Evolutionary conservation across 164 flowering plant genomes (phyloP).

Genomic region (Nymphaea colorata): DNA sequence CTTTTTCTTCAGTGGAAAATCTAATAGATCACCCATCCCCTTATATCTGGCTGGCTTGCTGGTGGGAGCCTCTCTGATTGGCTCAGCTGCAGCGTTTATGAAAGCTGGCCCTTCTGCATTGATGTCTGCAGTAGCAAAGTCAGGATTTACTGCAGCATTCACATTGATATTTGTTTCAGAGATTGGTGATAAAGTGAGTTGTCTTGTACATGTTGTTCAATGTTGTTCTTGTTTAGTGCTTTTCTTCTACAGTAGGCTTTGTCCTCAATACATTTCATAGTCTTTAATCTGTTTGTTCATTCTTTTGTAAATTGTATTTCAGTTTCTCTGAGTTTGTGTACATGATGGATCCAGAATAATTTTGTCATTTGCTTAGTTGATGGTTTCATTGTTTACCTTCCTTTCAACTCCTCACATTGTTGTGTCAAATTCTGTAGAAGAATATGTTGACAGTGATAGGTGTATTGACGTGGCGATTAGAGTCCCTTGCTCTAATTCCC

Average conservation of each 20-base stretch:
- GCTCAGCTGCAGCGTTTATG: conserved; percentile 46
- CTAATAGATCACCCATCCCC: conserved; percentile 40
- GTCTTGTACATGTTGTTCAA: not conserved
- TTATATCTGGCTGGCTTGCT: conserved; percentile 56
- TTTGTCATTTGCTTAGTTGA: too few relatives aligned
- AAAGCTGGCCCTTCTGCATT: conserved; percentile 68
- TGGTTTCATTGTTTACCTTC: too few relatives aligned
- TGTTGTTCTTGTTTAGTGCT: not conserved
- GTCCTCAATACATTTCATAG: too few relatives aligned
- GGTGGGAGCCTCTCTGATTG: conserved; percentile 52
- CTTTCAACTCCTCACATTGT: too few relatives aligned
- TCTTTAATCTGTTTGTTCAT: too few relatives aligned
- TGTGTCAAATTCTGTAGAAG: too few relatives aligned
- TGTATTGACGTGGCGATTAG: too few relatives aligned
- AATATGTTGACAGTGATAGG: too few relatives aligned
- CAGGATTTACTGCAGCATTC: conserved; percentile 98
- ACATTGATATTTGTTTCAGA: conserved; percentile 91
- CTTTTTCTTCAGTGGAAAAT: conserved; percentile 41
- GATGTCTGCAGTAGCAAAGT: conserved; percentile 74
- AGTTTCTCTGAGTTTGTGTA: too few relatives aligned
- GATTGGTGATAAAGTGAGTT: conserved; percentile 88
- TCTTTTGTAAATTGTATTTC: too few relatives aligned
- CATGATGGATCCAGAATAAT: too few relatives aligned
- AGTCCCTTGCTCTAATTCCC: too few relatives aligned
- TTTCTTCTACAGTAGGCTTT: not conserved